Base-by-base conservation (phyloP, 306 rosid genomes). In the Quercus variabilis region DNA sequence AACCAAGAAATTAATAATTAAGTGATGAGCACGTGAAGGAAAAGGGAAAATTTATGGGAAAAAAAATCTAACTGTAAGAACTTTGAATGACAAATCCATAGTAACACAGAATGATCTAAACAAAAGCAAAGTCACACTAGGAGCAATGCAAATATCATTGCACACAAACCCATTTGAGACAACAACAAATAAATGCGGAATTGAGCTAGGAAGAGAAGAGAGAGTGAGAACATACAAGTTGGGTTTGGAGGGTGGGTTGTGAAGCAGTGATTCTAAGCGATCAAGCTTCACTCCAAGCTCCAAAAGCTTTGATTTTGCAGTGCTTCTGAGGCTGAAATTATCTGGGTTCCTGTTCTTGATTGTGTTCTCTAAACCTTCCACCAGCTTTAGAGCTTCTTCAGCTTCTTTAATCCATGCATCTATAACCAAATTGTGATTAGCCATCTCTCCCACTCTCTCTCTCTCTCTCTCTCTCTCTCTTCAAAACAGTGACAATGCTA, bases 221-320 rank as follows among this genome's bases (percentile, higher is more conserved):
- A 60, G 15, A 73, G 26, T 2, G 54, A 49, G 11, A 18, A 35
- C 18, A 15, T 80, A 81, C 85, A 82, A 17, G 70, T 72, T 28
- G 55, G 85, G 85, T 64, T 67, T 73, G 2, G 85, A 38, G 10
- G 78, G 82, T 28, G 81, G 85, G 23, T 82, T 82, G 64, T 28
- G 82, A 5, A 82, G 73, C 1, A 82, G 63, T 7, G 85, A 82
- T 77, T 82, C 85, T 49, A 82, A 78, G 41, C 85, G 85, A 82
- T 82, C 85, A 0, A 77, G 75, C 33, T 73, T 82, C 25, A 43
- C 72, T 9, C 85, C 81, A 25, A 82, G 64, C 64, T 77, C 71
- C 67, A 55, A 41, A 43, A 82, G 31, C 68, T 55, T 82, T 74
- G 85, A 82, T 67, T 55, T 55, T 20, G 82, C 49, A 57, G 72